phyloP scores from a whole-genome alignment of 2,329 filamentous ascomycete genomes.

The Cladosporium sp. region DNA sequence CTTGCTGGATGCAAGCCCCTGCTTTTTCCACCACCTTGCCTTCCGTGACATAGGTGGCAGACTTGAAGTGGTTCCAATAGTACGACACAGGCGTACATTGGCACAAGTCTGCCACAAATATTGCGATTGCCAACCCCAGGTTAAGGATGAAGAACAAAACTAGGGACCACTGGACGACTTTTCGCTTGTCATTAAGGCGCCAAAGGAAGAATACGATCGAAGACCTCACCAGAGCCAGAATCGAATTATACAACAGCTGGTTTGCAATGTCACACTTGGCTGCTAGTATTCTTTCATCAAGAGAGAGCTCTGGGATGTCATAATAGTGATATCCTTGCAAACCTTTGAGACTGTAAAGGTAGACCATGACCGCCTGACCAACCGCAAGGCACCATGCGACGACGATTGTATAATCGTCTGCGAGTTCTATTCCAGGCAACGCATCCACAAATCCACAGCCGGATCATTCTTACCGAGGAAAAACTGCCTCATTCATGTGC shows the following conservation, averaged over 20 bases:
- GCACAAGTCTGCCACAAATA: constrained; percentile 33
- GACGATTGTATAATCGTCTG: constrained; percentile 2
- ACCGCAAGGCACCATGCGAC: neutral
- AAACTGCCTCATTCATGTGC: constrained; percentile 2
- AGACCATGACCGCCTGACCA: neutral
- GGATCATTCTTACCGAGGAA: neutral
- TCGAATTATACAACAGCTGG: constrained; percentile 36
- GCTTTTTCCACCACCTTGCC: constrained; percentile 22
- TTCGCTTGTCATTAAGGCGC: constrained; percentile 32
- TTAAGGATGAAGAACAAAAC: constrained; percentile 31
- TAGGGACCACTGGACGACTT: constrained; percentile 28
- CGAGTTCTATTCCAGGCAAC: neutral
- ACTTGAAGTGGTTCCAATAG: constrained; percentile 13
- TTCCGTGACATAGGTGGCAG: constrained; percentile 21
- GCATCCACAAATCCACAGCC: neutral
- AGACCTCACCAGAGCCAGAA: constrained; percentile 35
- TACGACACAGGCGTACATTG: constrained; percentile 31
- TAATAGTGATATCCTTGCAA: constrained; percentile 4
- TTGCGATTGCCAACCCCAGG: constrained; percentile 31
- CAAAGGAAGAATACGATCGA: constrained; percentile 37
- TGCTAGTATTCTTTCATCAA: neutral
- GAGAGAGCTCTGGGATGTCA: neutral
- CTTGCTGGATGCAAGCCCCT: constrained; percentile 32
- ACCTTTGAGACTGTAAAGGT: neutral
- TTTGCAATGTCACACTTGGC: constrained; percentile 29